Evolutionary conservation across 2,329 filamentous ascomycete species (phyloP).

Genomic region (Chaetomium strumarium): DNA sequence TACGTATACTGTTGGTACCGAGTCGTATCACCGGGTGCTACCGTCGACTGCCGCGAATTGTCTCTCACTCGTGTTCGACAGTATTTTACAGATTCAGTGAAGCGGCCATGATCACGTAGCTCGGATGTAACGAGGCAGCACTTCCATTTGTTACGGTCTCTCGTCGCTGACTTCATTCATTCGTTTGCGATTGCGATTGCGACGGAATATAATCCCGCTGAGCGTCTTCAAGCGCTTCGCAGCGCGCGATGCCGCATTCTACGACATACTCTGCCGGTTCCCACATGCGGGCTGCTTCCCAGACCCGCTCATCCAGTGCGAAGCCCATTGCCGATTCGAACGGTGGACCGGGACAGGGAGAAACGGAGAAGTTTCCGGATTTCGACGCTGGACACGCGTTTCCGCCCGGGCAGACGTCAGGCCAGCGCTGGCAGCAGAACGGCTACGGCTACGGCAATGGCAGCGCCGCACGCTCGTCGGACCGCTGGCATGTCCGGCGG

Average conservation of each 20-base stretch:
- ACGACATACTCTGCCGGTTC: conserved; percentile 27
- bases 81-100: neutral
- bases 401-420: conserved; percentile 18
- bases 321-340: conserved; percentile 26
- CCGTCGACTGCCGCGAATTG: conserved; percentile 10
- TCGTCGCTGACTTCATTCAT: neutral
- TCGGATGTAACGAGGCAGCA: conserved; percentile 5
- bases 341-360: conserved; percentile 23
- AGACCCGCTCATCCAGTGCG: conserved; percentile 27
- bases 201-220: no score
- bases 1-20: no score
- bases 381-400: conserved; percentile 35
- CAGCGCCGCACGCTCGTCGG: conserved; percentile 26
- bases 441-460: conserved; percentile 24
- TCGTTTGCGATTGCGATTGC: no score
- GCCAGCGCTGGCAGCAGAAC: conserved; percentile 27
- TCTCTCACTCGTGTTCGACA: conserved; percentile 2
- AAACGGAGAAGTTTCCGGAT: conserved; percentile 55
- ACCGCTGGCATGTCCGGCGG: conserved; percentile 58
- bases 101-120: conserved; percentile 17
- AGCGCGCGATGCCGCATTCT: conserved; percentile 36
- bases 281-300: conserved; percentile 32
- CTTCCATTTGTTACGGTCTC: conserved; percentile 7
- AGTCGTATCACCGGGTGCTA: conserved; percentile 4
- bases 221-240: neutral